These are phyloP conservation scores for Sporopachydermia lactativora DNA, from an alignment of 805 yeast species.

Conservation along the genomic window DNA sequence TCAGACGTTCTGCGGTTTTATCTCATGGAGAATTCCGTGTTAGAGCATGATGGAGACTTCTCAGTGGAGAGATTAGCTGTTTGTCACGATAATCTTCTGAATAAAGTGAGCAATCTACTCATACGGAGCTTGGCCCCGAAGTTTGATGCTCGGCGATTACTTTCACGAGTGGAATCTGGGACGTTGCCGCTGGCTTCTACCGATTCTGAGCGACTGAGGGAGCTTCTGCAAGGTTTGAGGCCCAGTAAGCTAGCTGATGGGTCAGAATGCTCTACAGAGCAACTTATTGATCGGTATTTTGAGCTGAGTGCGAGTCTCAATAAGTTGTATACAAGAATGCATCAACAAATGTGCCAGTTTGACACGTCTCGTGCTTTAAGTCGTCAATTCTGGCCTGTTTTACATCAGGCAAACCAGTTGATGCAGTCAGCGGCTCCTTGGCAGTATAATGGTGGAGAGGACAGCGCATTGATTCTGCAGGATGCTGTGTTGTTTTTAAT, in stretches of 20 bases:
- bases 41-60: slow-evolving; percentile 72
- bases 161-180: slow-evolving; percentile 10
- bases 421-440: slow-evolving; percentile 70
- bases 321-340: slow-evolving; percentile 24
- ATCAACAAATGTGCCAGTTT: slow-evolving; percentile 28
- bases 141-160: slow-evolving; percentile 41
- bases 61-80: slow-evolving; percentile 38
- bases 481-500: slow-evolving; percentile 48
- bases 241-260: neutral
- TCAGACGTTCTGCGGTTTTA: slow-evolving; percentile 51
- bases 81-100: slow-evolving; percentile 53
- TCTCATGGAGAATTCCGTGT: slow-evolving; percentile 57
- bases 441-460: slow-evolving; percentile 27
- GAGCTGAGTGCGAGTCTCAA: slow-evolving; percentile 22
- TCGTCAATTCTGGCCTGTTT: slow-evolving; percentile 41
- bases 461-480: slow-evolving; percentile 19
- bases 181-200: slow-evolving; percentile 2
- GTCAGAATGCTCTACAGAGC: neutral
- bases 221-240: slow-evolving; percentile 8
- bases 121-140: slow-evolving; percentile 60
- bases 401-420: slow-evolving; percentile 47
- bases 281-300: neutral
- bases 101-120: slow-evolving; percentile 71
- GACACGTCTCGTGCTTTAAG: slow-evolving; percentile 41
- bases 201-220: slow-evolving; percentile 9